Base-by-base conservation (phyloP, 805 yeast genomes). In the Lipomyces yamadae region DNA sequence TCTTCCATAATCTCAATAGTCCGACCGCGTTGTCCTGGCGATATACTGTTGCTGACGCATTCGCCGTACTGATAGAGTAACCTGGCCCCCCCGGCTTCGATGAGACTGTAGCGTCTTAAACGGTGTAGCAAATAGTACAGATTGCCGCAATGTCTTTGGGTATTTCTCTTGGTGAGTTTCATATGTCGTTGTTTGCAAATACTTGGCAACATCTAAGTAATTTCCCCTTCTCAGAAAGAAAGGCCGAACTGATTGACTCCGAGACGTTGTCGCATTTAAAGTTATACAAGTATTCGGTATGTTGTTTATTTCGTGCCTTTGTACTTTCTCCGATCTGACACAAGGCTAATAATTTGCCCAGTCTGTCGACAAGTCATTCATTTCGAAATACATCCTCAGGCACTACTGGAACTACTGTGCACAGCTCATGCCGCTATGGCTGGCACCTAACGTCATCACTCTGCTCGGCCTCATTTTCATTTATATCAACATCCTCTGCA, bases 381-480 rank as follows among this genome's bases (percentile, higher is more conserved):
- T 89, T 53, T 89, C 98, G 15, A 87, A 87, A 75, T 86, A 87
- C 73, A 79, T 93, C 24, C 83, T 94, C 74, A 91, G 91, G 76
- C 91, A 88, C 63, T 94, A 92, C 82, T 94, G 98, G 98, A 81
- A 84, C 64, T 80, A 83, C 72, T 90, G 91, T 76, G 96, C 90
- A 42, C 78, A 81, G 65, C 82, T 92, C 64, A 91, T 94, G 82
- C 99, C 99, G 2, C 71, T 84, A 67, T 88, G 88, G 85, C 89
- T 95, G 90, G 98, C 98, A 1, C 99, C 99, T 6, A 94, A 94
- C 77, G 86, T 90, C 73, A 90, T 94, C 66, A 94, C 98, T 0
- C 79, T 94, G 58, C 80, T 86, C 15, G 99, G 99, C 0, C 81
- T 92, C 63, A 73, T 84, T 24, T 92, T 91, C 75, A 84, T 93